Conservation (phyloP, 305 asterid genomes). For the Solanum hybrid region DNA sequence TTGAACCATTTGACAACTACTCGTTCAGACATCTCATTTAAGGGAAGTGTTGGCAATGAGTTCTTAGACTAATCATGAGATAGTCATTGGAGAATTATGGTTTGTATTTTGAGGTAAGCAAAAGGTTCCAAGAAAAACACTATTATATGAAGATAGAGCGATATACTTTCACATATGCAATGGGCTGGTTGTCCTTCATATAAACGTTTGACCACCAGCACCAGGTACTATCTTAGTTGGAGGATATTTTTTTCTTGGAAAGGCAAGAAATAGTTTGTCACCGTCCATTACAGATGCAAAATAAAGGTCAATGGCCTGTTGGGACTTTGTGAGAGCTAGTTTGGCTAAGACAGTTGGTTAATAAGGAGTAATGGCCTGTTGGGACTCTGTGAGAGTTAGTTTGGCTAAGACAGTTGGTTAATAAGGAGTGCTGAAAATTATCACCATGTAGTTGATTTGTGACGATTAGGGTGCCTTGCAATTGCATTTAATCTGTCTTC, state of each 20-base stretch:
- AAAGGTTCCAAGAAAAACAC: neutral
- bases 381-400: neutral
- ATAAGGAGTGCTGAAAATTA: neutral
- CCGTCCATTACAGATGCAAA: neutral
- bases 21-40: no score
- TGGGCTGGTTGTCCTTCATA: neutral
- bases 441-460: neutral
- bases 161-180: neutral
- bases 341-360: neutral
- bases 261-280: neutral
- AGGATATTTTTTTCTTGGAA: neutral
- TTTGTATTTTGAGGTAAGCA: neutral
- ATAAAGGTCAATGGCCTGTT: neutral
- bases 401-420: neutral
- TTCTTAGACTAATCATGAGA: neutral
- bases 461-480: neutral
- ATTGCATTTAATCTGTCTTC: neutral
- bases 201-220: neutral
- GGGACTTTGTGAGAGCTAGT: neutral
- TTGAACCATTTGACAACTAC: neutral
- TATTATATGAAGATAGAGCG: neutral
- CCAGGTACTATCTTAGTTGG: neutral
- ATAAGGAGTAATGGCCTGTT: neutral
- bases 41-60: neutral
- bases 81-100: neutral